Evolutionary conservation across 805 yeast genomes (phyloP).

Genomic region (Candida michaelii): DNA sequence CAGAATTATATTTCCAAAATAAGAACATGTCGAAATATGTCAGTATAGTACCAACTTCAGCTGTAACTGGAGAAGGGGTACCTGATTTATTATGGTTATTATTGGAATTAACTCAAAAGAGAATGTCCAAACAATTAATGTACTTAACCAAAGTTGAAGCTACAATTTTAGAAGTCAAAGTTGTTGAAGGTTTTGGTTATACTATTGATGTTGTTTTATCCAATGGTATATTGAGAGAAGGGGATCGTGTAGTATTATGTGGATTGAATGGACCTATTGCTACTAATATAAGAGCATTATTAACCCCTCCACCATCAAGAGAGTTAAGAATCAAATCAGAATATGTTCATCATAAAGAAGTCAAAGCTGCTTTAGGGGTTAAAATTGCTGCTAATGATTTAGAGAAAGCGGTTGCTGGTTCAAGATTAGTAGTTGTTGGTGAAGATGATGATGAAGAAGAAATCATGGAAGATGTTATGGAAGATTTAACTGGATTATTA

Average conservation of each 20-base stretch:
- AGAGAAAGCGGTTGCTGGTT: constrained; percentile 99
- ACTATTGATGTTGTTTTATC: constrained; percentile 97
- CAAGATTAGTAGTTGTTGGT: constrained; percentile 90
- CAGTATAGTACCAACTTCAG: constrained; percentile 97
- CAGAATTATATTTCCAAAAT: constrained; percentile 95
- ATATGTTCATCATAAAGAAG: constrained; percentile 94
- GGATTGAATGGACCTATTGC: constrained; percentile 99
- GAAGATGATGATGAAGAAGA: constrained; percentile 98
- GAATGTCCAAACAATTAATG: constrained; percentile 98
- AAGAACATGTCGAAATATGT: constrained; percentile 91
- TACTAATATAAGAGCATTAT: constrained; percentile 89
- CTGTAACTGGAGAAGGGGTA: constrained; percentile 99
- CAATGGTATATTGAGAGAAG: constrained; percentile 94
- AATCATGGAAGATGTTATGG: constrained; percentile 97
- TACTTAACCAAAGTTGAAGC: constrained; percentile 93
- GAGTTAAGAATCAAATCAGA: constrained; percentile 97
- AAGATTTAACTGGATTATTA: constrained; percentile 89
- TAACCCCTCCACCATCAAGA: constrained; percentile 97
- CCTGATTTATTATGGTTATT: constrained; percentile 96
- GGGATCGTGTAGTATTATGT: constrained; percentile 92
- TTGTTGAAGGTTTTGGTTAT: constrained; percentile 97
- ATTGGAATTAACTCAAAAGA: constrained; percentile 93
- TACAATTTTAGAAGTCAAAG: constrained; percentile 95
- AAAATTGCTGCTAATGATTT: constrained; percentile 97
- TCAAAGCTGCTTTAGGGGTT: constrained; percentile 98